Evolutionary conservation across 2,329 filamentous ascomycete genomes (phyloP).

Genomic region (Dryadomyces quercus-mongolicae): DNA sequence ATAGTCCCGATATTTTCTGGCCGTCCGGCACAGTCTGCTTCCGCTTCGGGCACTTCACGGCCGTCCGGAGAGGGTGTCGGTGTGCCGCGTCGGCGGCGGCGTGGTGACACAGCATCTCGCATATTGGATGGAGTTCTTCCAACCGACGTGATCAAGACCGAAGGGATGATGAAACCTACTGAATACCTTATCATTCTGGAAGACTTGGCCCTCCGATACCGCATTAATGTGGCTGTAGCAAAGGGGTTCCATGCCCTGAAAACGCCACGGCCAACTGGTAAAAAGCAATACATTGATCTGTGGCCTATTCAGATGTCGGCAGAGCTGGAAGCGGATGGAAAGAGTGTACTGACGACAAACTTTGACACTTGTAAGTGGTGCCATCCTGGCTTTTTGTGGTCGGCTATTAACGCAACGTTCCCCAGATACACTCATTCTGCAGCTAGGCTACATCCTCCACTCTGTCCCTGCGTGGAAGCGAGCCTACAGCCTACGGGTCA

Average conservation of each 20-base stretch:
- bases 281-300: conserved; percentile 73
- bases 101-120: conserved; percentile 42
- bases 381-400: too few relatives aligned
- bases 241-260: conserved; percentile 71
- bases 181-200: conserved; percentile 76
- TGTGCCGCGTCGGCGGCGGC: conserved; percentile 20
- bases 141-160: conserved; percentile 56
- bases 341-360: conserved; percentile 68
- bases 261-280: conserved; percentile 49
- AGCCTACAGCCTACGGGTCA: conserved; percentile 59
- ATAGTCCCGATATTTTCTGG: conserved; percentile 6
- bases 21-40: conserved; percentile 12
- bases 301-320: conserved; percentile 95
- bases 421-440: conserved; percentile 63
- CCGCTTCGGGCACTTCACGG: neutral
- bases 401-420: neutral
- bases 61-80: neutral
- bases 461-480: conserved; percentile 73
- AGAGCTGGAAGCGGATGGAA: conserved; percentile 56
- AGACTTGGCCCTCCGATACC: conserved; percentile 63
- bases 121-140: conserved; percentile 49
- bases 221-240: conserved; percentile 75
- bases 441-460: conserved; percentile 72
- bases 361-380: conserved; percentile 72
- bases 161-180: conserved; percentile 54